These are phyloP conservation scores for Tolypocladium cylindrosporum DNA, from an alignment of 2,329 filamentous ascomycete species.

Conservation along the genomic window DNA sequence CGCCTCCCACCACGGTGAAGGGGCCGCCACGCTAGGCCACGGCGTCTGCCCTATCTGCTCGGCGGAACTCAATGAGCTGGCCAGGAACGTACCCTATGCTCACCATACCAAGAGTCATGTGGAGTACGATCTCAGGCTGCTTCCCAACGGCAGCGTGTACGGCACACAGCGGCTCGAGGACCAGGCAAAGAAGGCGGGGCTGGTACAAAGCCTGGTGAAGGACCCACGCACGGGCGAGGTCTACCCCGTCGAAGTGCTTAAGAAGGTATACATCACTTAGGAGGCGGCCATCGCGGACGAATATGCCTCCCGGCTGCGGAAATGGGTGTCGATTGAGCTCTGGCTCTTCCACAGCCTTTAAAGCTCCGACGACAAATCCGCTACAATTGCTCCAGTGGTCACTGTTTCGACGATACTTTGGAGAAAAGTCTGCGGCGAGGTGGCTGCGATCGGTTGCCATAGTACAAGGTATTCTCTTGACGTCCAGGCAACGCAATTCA, in stretches of 20 bases:
- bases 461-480: not conserved
- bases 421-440: no score
- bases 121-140: constrained; percentile 72
- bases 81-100: constrained; percentile 81
- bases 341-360: not conserved
- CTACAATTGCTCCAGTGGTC: not conserved
- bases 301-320: not conserved
- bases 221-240: constrained; percentile 69
- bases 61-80: constrained; percentile 86
- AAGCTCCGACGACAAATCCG: not conserved
- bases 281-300: not conserved
- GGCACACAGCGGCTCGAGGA: constrained; percentile 63
- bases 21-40: constrained; percentile 44
- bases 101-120: constrained; percentile 92
- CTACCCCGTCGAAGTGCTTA: constrained; percentile 51
- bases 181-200: constrained; percentile 70
- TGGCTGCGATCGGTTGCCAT: no score
- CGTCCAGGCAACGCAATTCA: not conserved
- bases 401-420: not conserved
- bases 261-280: constrained; percentile 87
- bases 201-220: constrained; percentile 56
- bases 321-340: not conserved
- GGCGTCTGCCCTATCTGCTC: constrained; percentile 92
- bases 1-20: constrained; percentile 29
- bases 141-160: constrained; percentile 84